Evolutionary conservation across 106 monocot species (phyloP).

Genomic region (Allium fistulosum): DNA sequence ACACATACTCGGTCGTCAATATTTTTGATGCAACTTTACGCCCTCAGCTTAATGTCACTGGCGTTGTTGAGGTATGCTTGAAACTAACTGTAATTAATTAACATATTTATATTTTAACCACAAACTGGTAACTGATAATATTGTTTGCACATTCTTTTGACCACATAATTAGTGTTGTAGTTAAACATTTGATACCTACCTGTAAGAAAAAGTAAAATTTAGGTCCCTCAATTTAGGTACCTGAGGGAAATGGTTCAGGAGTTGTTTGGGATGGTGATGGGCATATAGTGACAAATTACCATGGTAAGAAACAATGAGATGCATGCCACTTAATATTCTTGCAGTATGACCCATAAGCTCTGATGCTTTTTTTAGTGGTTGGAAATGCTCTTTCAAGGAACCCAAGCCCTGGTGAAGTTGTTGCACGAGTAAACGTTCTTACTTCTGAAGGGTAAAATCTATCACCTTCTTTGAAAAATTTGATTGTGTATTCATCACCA

Average conservation of each 20-base stretch:
- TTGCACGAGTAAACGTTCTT: constrained; percentile 92
- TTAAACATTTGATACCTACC: too few species aligned
- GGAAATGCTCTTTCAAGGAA: constrained; percentile 94
- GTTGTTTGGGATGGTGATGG: constrained; percentile 82
- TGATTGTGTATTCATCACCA: too few species aligned
- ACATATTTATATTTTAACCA: too few species aligned
- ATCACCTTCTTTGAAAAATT: not conserved
- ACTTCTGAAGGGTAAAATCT: constrained; percentile 71
- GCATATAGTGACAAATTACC: constrained; percentile 92
- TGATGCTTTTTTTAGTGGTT: constrained; percentile 42
- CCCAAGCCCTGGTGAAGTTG: constrained; percentile 71
- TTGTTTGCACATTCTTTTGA: too few species aligned
- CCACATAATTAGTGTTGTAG: too few species aligned
- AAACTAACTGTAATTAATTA: not conserved
- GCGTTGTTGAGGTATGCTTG: constrained; percentile 81
- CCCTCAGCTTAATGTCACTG: constrained; percentile 87
- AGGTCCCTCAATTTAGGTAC: constrained; percentile 29
- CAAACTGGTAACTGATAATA: too few species aligned
- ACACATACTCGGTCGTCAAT: constrained; percentile 93
- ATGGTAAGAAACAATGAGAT: constrained; percentile 40
- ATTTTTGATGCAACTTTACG: constrained; percentile 94
- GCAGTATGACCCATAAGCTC: too few species aligned
- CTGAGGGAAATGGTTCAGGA: constrained; percentile 99
- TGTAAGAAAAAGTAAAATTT: too few species aligned
- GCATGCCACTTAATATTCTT: not conserved